phyloP scores from a whole-genome alignment of 768 basidiomycete genomes.

The Phlebiopsis flavidoalba region DNA sequence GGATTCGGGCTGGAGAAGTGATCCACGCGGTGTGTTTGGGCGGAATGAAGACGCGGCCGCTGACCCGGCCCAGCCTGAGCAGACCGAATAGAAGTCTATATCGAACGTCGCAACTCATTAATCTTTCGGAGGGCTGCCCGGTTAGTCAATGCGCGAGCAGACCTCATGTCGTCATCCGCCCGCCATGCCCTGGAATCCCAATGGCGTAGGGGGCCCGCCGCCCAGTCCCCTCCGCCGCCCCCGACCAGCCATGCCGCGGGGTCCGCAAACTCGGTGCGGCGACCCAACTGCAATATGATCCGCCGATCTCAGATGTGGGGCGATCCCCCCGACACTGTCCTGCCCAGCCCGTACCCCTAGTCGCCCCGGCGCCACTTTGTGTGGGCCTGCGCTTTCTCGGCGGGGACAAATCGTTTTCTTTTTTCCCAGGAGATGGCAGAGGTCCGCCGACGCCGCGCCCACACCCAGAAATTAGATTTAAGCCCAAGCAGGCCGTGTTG shows the following conservation, averaged over 20 bases:
- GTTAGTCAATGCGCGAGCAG: background rate
- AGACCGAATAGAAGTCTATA: constrained; percentile 14
- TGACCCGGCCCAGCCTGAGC: constrained; percentile 6
- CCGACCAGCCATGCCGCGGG: background rate
- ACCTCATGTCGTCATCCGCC: constrained; percentile 10
- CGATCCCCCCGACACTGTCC: background rate
- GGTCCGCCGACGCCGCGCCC: no score
- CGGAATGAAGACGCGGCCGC: constrained; percentile 5
- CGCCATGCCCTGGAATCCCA: background rate
- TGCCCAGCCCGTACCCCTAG: background rate
- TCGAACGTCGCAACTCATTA: constrained; percentile 4
- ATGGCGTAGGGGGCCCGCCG: constrained; percentile 5
- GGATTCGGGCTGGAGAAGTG: constrained; percentile 4
- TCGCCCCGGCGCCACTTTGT: no score
- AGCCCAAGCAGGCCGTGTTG: no score
- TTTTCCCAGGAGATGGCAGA: no score
- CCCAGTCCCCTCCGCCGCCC: background rate
- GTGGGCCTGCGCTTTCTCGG: no score
- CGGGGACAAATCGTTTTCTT: no score
- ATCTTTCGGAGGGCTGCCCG: constrained; percentile 2
- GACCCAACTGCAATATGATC: background rate
- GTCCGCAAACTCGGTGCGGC: background rate
- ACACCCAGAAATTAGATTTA: no score
- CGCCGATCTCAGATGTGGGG: constrained; percentile 3
- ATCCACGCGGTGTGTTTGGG: constrained; percentile 10